Evolutionary conservation across 176 grass and related monocot genomes (phyloP).

Genomic region (Phyllostachys edulis): DNA sequence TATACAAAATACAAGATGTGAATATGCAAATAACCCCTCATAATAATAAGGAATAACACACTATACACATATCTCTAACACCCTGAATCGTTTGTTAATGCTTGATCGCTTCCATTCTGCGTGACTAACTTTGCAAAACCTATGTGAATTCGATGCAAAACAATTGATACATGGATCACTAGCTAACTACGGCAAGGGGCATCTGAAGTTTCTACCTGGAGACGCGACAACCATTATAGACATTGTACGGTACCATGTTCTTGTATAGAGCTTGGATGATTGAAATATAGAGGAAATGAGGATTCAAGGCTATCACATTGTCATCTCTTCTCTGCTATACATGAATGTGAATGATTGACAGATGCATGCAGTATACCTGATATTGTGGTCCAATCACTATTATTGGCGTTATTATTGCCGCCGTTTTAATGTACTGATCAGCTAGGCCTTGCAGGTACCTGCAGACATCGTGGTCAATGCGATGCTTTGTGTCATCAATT

Average conservation of each 20-base stretch:
- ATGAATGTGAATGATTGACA: not conserved
- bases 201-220: constrained; percentile 17
- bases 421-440: not conserved
- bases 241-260: constrained; percentile 23
- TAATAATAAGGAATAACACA: too few relatives aligned
- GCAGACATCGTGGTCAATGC: constrained; percentile 19
- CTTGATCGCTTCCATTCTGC: not conserved
- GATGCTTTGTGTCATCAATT: not conserved
- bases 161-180: constrained; percentile 24
- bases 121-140: constrained; percentile 6
- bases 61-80: too few relatives aligned
- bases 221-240: constrained; percentile 22
- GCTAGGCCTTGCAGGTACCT: not conserved
- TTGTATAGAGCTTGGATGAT: not conserved
- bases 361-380: not conserved
- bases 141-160: not conserved
- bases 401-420: not conserved
- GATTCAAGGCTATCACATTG: not conserved
- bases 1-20: too few relatives aligned
- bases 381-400: not conserved
- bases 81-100: not conserved
- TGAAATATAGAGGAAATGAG: not conserved
- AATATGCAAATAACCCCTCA: too few relatives aligned
- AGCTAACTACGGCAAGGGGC: constrained; percentile 7
- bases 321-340: not conserved